Evolutionary conservation across 2,329 filamentous ascomycete species (phyloP).

Genomic region (Talaromyces verruculosus): DNA sequence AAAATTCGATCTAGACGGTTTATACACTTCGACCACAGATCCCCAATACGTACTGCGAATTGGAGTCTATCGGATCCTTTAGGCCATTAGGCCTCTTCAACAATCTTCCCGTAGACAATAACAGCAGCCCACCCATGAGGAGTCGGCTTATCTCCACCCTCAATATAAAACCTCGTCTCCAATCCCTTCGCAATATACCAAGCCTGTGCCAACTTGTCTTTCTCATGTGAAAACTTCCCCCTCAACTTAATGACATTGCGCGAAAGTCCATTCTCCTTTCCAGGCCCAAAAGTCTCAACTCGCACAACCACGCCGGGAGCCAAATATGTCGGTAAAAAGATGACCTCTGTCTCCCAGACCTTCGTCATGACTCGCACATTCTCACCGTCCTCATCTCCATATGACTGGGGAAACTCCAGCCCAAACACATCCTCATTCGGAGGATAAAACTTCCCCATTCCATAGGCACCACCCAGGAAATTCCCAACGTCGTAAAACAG

Average conservation of each 20-base stretch:
- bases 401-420: background rate
- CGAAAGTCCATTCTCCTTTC: background rate
- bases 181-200: background rate
- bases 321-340: background rate
- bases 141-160: background rate
- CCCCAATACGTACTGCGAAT: background rate
- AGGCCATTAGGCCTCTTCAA: background rate
- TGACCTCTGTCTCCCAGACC: background rate
- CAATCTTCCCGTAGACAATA: background rate
- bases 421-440: background rate
- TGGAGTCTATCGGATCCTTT: background rate
- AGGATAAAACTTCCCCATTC: background rate
- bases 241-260: background rate
- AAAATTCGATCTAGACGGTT: background rate
- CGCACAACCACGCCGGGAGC: background rate
- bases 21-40: background rate
- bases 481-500: background rate
- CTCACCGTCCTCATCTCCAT: background rate
- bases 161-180: conserved; percentile 6
- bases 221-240: background rate
- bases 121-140: background rate
- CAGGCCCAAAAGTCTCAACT: background rate
- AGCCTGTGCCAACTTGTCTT: background rate
- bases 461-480: background rate
- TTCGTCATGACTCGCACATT: background rate